Conservation (phyloP, 176 grass and related monocot species). For the Zoysia japonica region DNA sequence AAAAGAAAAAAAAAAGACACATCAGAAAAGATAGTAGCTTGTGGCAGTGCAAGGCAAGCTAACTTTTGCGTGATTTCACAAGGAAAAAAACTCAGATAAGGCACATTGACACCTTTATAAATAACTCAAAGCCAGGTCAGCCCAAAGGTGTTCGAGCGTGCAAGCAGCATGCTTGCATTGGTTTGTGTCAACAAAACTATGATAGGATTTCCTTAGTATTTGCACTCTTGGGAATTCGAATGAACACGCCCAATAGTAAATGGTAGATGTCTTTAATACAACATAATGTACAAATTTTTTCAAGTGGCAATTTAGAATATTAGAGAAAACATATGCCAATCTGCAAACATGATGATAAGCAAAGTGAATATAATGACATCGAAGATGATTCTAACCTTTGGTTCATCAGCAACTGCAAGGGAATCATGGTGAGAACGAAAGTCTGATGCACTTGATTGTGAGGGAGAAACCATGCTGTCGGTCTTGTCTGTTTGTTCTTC, state of each 20-base stretch:
- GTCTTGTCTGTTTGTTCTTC: slow-evolving; percentile 49
- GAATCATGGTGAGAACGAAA: slow-evolving; percentile 35
- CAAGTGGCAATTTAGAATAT: slow-evolving; percentile 11
- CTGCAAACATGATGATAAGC: slow-evolving; percentile 26
- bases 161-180: background rate
- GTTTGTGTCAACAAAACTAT: too few species aligned
- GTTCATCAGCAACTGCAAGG: slow-evolving; percentile 18
- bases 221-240: slow-evolving; percentile 20
- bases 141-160: too few species aligned
- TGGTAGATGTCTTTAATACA: background rate
- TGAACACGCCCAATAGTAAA: background rate
- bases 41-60: background rate
- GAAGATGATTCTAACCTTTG: slow-evolving; percentile 53
- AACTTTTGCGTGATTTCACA: background rate
- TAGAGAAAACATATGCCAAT: slow-evolving; percentile 16
- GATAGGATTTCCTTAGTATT: slow-evolving; percentile 13
- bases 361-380: slow-evolving; percentile 5
- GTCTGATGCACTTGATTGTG: slow-evolving; percentile 37
- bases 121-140: slow-evolving; percentile 8
- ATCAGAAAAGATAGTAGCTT: background rate
- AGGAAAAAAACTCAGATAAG: slow-evolving; percentile 1
- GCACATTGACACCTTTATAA: slow-evolving; percentile 1
- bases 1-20: background rate
- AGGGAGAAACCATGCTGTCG: slow-evolving; percentile 28
- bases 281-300: background rate